Conservation (phyloP, 257 asterid genomes). For the Cordia subcordata region DNA sequence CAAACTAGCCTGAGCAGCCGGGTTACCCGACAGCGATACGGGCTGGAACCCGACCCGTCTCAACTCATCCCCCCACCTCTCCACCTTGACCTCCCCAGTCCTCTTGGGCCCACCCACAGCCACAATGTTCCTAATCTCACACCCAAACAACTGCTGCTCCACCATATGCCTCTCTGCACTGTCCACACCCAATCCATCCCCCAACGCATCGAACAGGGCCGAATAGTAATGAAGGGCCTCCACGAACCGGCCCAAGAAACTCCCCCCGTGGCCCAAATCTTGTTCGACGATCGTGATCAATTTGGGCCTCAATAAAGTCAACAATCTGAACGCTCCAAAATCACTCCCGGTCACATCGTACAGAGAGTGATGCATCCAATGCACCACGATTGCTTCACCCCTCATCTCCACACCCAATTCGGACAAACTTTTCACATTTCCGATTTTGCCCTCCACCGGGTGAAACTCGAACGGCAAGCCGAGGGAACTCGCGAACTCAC, state of each 20-base stretch:
- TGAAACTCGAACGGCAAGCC: conserved; percentile 69
- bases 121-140: conserved; percentile 79
- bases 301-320: conserved; percentile 53
- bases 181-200: conserved; percentile 66
- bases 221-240: conserved; percentile 88
- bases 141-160: conserved; percentile 83
- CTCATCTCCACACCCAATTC: conserved; percentile 35
- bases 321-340: conserved; percentile 42
- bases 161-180: conserved; percentile 80
- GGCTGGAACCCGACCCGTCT: conserved; percentile 56
- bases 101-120: conserved; percentile 87
- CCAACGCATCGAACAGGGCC: conserved; percentile 79
- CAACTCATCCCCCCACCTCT: conserved; percentile 74
- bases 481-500: conserved; percentile 68
- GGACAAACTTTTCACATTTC: conserved; percentile 37
- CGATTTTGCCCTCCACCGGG: conserved; percentile 66
- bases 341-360: conserved; percentile 85
- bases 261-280: conserved; percentile 65
- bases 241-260: conserved; percentile 66
- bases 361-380: conserved; percentile 90
- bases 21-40: conserved; percentile 71
- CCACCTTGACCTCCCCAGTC: conserved; percentile 69
- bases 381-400: conserved; percentile 68
- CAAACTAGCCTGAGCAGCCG: conserved; percentile 73
- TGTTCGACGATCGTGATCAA: conserved; percentile 76